Evolutionary conservation across 140 eudicot species (phyloP).

Genomic region (Stevia rebaudiana): DNA sequence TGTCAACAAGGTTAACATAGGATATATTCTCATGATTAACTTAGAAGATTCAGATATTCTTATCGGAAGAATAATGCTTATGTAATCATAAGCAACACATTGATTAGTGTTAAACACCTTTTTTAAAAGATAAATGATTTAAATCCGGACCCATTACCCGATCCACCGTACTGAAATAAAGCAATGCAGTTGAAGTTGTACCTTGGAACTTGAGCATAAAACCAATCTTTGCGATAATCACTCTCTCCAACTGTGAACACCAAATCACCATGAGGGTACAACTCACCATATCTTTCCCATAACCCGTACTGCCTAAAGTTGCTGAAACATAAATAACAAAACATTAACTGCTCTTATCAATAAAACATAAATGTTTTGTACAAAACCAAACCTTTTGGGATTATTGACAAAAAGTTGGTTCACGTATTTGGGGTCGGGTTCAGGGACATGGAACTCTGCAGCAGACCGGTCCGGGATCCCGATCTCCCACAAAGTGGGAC

Average conservation of each 20-base stretch:
- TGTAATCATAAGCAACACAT: not conserved
- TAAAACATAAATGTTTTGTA: not conserved
- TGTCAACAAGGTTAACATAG: not conserved
- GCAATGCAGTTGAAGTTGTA: constrained; percentile 14
- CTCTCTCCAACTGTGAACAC: constrained; percentile 46
- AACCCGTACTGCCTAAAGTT: constrained; percentile 67
- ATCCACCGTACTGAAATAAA: not conserved
- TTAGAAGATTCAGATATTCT: not conserved
- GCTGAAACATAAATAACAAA: constrained; percentile 2
- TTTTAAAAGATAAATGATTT: not conserved
- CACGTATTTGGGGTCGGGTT: constrained; percentile 46
- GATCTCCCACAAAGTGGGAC: constrained; percentile 82
- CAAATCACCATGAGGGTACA: constrained; percentile 49
- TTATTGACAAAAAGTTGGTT: constrained; percentile 49
- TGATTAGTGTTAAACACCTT: not conserved
- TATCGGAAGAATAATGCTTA: not conserved
- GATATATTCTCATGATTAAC: not conserved
- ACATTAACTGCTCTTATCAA: not conserved
- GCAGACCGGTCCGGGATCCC: constrained; percentile 91
- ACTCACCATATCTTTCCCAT: constrained; percentile 53
- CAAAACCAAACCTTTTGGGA: constrained; percentile 43
- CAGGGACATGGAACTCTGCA: constrained; percentile 64
- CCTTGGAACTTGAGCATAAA: constrained; percentile 62
- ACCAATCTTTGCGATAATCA: constrained; percentile 63
- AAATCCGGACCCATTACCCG: not conserved